A percentile compares a stretch with the other conserved stretches of the same genome.
Conservation (phyloP, 345 rosid species). For the Melaleuca quinquenervia region DNA sequence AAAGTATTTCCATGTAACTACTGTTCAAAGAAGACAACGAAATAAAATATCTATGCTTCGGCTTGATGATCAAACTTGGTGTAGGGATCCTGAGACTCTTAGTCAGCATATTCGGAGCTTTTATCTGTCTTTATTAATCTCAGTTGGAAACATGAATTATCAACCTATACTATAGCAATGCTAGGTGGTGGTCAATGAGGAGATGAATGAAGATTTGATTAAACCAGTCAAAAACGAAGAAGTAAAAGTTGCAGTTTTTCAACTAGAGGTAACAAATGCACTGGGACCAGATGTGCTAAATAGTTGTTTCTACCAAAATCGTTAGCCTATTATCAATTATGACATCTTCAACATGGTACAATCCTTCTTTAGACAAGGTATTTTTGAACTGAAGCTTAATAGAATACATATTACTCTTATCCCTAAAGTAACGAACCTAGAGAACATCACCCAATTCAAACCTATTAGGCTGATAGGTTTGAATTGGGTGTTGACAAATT, state of each 20-base stretch:
- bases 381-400: not conserved
- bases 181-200: not conserved
- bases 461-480: not conserved
- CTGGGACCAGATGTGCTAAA: not conserved
- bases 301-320: not conserved
- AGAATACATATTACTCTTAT: not conserved
- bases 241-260: not conserved
- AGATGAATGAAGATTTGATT: not conserved
- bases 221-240: not conserved
- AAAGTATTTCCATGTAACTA: not conserved
- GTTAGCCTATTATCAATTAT: not conserved
- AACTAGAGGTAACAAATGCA: not conserved
- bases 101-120: not conserved
- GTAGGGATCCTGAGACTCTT: not conserved
- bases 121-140: not conserved
- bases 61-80: not conserved
- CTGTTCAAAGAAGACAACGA: not conserved
- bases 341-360: not conserved
- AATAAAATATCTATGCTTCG: not conserved
- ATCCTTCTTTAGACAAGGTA: not conserved
- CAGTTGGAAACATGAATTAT: not conserved
- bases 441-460: not conserved
- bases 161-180: not conserved
- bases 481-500: not conserved
- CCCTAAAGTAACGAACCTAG: not conserved